Conservation (phyloP, 2,329 filamentous ascomycete species). For the Eurotiales sp. region DNA sequence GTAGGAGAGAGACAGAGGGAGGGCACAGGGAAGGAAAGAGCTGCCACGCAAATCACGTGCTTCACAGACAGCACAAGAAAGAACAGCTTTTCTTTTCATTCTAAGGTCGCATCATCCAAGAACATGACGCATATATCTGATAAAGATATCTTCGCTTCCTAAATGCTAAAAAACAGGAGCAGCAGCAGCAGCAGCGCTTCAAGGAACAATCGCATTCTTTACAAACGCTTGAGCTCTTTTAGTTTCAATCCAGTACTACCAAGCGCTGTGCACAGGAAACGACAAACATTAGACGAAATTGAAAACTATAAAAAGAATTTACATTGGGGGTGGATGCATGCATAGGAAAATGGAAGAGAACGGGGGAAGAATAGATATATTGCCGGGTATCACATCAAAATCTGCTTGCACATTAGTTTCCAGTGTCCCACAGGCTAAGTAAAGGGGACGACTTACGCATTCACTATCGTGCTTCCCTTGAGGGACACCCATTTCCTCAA, state of each 20-base stretch:
- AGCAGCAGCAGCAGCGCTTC: background rate
- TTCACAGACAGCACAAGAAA: too few species aligned
- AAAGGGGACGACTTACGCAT: slow-evolving; percentile 64
- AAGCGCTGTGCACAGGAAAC: slow-evolving; percentile 14
- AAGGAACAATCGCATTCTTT: background rate
- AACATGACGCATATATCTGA: too few species aligned
- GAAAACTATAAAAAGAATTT: background rate
- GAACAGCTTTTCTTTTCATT: too few species aligned
- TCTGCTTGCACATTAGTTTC: slow-evolving; percentile 23
- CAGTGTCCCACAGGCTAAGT: background rate
- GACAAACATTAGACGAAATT: background rate
- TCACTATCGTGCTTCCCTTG: slow-evolving; percentile 78
- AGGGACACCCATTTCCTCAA: slow-evolving; percentile 97
- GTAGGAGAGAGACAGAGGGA: too few species aligned
- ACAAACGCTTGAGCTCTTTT: slow-evolving; percentile 2
- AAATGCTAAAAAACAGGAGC: background rate
- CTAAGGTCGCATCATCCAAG: too few species aligned
- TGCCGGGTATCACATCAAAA: slow-evolving; percentile 41
- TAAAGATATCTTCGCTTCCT: background rate
- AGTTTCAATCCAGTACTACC: slow-evolving; percentile 11
- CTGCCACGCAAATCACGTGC: too few species aligned
- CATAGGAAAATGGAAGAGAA: slow-evolving; percentile 19
- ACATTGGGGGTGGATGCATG: slow-evolving; percentile 20
- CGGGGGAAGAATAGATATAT: too few species aligned
- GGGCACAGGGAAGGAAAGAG: background rate